Evolutionary conservation across 805 yeast species (phyloP), one percentile per base, ranked within the genome.

Genomic region (Barnettozyma botsteinii): DNA sequence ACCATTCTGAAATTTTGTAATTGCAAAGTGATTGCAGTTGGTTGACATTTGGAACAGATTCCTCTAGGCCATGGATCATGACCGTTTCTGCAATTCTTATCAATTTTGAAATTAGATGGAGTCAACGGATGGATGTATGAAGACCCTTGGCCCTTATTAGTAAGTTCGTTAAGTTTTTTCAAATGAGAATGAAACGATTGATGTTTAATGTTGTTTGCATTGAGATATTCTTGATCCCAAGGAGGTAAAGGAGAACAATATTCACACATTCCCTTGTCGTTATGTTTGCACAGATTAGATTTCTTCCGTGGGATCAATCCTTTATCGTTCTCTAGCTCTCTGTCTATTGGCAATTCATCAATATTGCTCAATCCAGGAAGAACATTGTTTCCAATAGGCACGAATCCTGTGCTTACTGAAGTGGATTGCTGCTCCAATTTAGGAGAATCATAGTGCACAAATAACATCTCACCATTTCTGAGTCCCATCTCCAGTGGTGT

Each of bases 201-300:
- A 61, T 91, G 98, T 60, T 93, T 93, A 57, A 91, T 86, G 28
- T 75, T 79, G 46, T 88, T 69, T 46, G 79, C 81, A 35, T 75
- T 75, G 48, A 80, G 81, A 58, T 88, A 91, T 18, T 71, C 75
- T 47, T 72, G 72, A 60, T 93, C 96, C 86, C 91, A 93, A 3
- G 98, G 98, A 26, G 96, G 96, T 38, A 93, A 65, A 0, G 98
- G 96, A 25, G 94, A 79, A 60, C 98, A 93, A 57, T 88, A 87
- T 56, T 93, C 98, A 61, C 98, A 93, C 98, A 93, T 93, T 2
- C 98, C 99, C 52, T 81, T 82, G 28, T 81, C 91, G 3, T 91
- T 84, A 59, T 93, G 98, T 44, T 81, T 75, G 61, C 98, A 91
- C 46, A 88, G 65, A 3, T 60, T 52, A 1, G 86, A 75, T 47